These are phyloP conservation scores for Carallia brachiata DNA, from an alignment of 345 rosid genomes.

Conservation along the genomic window DNA sequence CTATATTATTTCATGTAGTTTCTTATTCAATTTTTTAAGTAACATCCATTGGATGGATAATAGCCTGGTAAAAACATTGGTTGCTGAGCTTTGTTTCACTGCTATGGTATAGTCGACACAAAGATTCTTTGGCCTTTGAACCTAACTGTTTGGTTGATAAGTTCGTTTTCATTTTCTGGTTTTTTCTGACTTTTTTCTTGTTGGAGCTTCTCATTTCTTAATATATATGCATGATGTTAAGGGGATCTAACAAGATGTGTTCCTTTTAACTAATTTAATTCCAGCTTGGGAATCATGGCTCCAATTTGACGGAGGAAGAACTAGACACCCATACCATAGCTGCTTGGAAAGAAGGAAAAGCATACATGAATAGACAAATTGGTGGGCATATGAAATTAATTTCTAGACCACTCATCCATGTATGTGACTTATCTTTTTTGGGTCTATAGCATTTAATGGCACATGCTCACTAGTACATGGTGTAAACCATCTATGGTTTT, in stretches of 20 bases:
- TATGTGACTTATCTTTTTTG: slow-evolving; percentile 11
- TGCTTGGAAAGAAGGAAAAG: slow-evolving; percentile 40
- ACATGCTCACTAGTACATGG: too few relatives aligned
- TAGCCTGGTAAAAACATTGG: too few relatives aligned
- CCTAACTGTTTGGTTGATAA: neutral
- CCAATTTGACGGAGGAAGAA: slow-evolving; percentile 36
- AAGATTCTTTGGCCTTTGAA: neutral
- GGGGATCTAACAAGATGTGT: neutral
- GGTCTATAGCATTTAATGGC: neutral
- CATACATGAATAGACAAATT: slow-evolving; percentile 24
- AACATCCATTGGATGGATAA: neutral
- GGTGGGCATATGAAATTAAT: slow-evolving; percentile 23
- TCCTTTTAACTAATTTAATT: neutral
- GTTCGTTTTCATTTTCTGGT: neutral
- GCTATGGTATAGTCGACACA: too few relatives aligned
- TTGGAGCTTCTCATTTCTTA: neutral
- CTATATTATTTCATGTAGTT: neutral
- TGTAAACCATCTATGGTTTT: too few relatives aligned
- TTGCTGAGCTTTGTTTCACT: too few relatives aligned
- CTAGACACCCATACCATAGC: slow-evolving; percentile 35
- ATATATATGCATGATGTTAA: neutral
- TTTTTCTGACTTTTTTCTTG: neutral
- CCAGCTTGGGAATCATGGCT: slow-evolving; percentile 33
- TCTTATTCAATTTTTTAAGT: neutral
- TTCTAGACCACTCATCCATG: slow-evolving; percentile 28